A percentile compares a stretch with the other conserved stretches of the same genome.
phyloP scores from a whole-genome alignment of 106 monocot genomes.

The Amphibolis antarctica region DNA sequence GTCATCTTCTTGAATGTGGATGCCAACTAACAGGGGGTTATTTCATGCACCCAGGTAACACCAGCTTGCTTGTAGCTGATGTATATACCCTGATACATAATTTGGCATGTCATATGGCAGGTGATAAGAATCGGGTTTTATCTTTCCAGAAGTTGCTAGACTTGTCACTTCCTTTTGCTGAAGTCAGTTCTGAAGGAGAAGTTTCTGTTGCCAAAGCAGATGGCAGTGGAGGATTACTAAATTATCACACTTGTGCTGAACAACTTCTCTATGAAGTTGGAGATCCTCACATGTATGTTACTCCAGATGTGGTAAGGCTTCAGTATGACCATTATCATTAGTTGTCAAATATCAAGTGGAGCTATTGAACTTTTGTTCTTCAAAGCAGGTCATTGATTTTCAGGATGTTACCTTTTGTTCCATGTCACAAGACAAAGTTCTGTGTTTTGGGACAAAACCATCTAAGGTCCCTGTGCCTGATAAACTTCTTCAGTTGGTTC shows the following conservation, averaged over 20 bases:
- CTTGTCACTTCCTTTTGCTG: conserved; percentile 94
- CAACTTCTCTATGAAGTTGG: conserved; percentile 97
- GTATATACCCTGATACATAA: not conserved
- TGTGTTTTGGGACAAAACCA: conserved; percentile 58
- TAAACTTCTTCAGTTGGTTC: conserved; percentile 64
- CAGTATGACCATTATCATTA: not conserved
- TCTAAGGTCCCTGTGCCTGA: conserved; percentile 36
- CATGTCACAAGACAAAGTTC: conserved; percentile 55
- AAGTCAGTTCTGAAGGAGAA: conserved; percentile 60
- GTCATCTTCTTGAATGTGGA: conserved; percentile 97
- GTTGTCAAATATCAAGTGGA: not conserved
- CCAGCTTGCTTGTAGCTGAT: not conserved
- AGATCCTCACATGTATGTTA: conserved; percentile 72
- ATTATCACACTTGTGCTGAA: conserved; percentile 65
- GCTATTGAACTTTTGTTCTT: conserved; percentile 10
- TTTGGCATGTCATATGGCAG: conserved; percentile 26
- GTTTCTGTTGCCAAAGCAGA: conserved; percentile 68
- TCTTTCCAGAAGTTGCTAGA: conserved; percentile 74
- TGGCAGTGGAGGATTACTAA: conserved; percentile 71
- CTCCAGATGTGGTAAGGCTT: conserved; percentile 82
- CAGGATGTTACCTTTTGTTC: conserved; percentile 48
- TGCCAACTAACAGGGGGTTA: conserved; percentile 98
- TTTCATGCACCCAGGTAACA: conserved; percentile 93
- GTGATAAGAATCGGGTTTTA: conserved; percentile 54
- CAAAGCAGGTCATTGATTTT: conserved; percentile 62